Evolutionary conservation across 2,329 filamentous ascomycete species (phyloP), one percentile per base, ranked within the genome.

Genomic region (Curvularia spicifera): DNA sequence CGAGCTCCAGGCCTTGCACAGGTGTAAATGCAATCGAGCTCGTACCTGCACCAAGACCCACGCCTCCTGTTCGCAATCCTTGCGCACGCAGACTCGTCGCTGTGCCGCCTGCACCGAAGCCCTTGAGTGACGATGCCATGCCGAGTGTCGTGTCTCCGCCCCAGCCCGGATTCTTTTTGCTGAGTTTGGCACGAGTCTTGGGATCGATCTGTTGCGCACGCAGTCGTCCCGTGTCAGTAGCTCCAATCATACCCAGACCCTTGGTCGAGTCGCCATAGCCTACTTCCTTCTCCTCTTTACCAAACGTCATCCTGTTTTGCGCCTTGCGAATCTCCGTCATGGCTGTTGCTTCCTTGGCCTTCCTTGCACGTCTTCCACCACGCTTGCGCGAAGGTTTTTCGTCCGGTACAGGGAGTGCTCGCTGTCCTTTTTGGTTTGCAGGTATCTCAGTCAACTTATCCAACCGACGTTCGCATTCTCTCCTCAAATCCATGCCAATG

Each of bases 291-390:
- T 99, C 95, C 77, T 98, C 94, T 75, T 96, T 95, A 57, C 93
- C 93, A 72, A 99, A 99, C 0, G 89, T 92, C 86, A 99, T 89
- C 53, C 95, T 87, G 79, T 99, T 99, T 78, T 98, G 95, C 4
- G 93, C 93, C 77, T 98, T 97, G 65, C 93, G 89, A 29, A 99
- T 82, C 54, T 99, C 95, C 0, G 95, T 99, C 92, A 97, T 96
- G 59, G 95, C 94, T 6, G 91, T 91, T 4, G 94, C 93, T 78
- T 97, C 95, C 84, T 99, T 99, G 59, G 94, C 94, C 78, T 97
- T 97, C 56, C 95, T 84, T 12, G 93, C 95, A 65, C 93, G 85
- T 54, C 94, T 84, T 51, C 95, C 95, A 76, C 95, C 95, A 64
- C 95, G 90, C 77, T 99, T 99, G 33, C 93, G 85, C 0, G 91